Percentiles rank a stretch among this genome's conserved stretches.
phyloP scores from a whole-genome alignment of 2,329 filamentous ascomycete species.

The Phaeosphaeria sp. region DNA sequence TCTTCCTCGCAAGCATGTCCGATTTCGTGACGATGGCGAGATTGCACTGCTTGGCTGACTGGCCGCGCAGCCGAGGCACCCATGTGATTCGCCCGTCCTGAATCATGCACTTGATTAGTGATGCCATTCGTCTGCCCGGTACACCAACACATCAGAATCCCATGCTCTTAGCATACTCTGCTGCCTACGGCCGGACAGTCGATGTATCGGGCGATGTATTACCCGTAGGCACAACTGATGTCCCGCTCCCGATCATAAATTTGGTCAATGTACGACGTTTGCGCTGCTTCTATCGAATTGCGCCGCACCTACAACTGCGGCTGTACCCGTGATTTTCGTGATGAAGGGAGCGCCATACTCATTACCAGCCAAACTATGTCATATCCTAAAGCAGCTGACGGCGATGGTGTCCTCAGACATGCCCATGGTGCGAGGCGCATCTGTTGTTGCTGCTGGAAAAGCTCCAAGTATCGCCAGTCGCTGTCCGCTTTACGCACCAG shows the following conservation, averaged over 20 bases:
- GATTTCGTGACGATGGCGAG: not conserved
- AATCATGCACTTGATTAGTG: not conserved
- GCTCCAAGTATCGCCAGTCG: not conserved
- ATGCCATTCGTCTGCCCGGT: not conserved
- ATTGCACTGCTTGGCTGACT: not conserved
- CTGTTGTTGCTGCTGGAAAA: not conserved
- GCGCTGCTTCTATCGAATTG: not conserved
- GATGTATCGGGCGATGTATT: not conserved
- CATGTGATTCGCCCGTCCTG: not conserved
- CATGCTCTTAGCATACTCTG: not conserved
- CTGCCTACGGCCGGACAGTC: not conserved
- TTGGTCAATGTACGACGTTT: not conserved
- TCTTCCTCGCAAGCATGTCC: not conserved
- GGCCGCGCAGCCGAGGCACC: not conserved
- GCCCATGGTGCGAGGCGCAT: not conserved
- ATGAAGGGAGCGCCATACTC: too few species aligned
- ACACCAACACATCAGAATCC: not conserved
- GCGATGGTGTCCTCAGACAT: not conserved
- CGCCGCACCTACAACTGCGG: not conserved
- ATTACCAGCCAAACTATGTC: too few species aligned
- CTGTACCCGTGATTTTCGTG: too few species aligned
- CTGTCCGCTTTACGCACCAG: not conserved
- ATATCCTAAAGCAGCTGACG: too few species aligned
- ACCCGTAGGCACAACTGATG: not conserved
- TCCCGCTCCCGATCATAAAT: not conserved